These are phyloP conservation scores for Hawksworthiomyces lignivorus DNA, from an alignment of 2,329 filamentous ascomycete species.

Conservation along the genomic window DNA sequence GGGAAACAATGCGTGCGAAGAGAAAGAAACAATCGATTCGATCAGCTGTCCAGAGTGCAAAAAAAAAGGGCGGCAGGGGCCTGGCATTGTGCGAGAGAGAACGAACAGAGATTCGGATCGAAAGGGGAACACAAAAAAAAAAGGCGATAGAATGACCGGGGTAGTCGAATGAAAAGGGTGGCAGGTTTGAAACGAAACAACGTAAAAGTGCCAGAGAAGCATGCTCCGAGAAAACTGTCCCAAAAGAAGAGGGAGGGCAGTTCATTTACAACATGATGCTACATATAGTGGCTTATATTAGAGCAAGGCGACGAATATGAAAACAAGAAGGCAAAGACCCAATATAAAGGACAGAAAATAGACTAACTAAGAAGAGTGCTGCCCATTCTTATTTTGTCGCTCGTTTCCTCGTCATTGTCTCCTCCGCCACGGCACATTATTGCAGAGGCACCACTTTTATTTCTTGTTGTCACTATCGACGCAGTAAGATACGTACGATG, in stretches of 20 bases:
- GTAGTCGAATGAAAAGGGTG: background rate
- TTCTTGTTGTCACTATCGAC: background rate
- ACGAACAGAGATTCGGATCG: too few relatives aligned
- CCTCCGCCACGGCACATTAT: background rate
- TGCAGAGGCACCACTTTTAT: too few relatives aligned
- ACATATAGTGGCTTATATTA: too few relatives aligned
- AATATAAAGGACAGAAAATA: constrained; percentile 2
- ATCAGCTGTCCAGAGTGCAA: too few relatives aligned
- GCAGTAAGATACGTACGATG: background rate
- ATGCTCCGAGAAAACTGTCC: background rate
- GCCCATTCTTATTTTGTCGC: too few relatives aligned
- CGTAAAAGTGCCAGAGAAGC: background rate
- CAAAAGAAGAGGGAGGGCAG: background rate
- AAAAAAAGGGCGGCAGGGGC: too few relatives aligned
- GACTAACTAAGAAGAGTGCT: too few relatives aligned
- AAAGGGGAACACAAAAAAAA: background rate
- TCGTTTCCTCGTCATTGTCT: too few relatives aligned
- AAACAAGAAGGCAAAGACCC: background rate
- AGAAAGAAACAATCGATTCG: background rate
- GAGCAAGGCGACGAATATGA: too few relatives aligned
- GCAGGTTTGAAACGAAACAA: background rate
- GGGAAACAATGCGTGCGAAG: background rate
- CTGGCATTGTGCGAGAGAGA: too few relatives aligned
- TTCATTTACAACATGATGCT: constrained; percentile 5
- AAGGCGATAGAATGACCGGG: background rate